Percentiles rank a stretch among this genome's conserved stretches.
Conservation (phyloP, 495 filamentous ascomycete genomes). For the Hamigera avellanea region DNA sequence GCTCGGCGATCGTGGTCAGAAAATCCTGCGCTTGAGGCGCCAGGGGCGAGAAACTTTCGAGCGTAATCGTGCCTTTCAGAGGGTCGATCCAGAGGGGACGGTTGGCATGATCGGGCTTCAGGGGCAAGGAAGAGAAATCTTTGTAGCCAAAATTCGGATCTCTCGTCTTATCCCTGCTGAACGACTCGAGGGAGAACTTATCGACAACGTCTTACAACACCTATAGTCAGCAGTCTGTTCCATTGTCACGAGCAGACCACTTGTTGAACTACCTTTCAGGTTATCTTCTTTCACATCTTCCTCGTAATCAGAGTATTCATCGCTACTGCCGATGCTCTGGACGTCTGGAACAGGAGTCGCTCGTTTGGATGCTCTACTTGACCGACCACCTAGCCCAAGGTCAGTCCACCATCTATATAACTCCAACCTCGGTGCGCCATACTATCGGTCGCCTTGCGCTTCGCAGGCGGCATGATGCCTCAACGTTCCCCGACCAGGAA, state of each 20-base stretch:
- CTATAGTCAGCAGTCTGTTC: constrained; percentile 8
- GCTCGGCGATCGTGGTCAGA: constrained; percentile 90
- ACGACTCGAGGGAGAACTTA: constrained; percentile 50
- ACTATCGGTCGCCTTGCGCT: constrained; percentile 63
- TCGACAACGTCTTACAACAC: constrained; percentile 45
- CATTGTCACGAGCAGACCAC: neutral
- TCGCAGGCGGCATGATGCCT: constrained; percentile 59
- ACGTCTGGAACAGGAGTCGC: constrained; percentile 57
- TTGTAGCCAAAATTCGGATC: constrained; percentile 50
- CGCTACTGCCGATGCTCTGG: constrained; percentile 58
- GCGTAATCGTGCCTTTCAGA: constrained; percentile 66
- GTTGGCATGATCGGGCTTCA: constrained; percentile 81
- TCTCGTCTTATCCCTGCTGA: constrained; percentile 27
- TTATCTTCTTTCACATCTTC: constrained; percentile 34
- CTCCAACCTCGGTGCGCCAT: constrained; percentile 17
- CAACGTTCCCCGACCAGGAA: neutral
- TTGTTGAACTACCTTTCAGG: constrained; percentile 28
- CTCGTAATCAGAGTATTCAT: constrained; percentile 56
- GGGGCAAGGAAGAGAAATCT: constrained; percentile 67
- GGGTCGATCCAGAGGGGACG: constrained; percentile 92
- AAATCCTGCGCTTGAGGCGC: constrained; percentile 85
- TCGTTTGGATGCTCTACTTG: constrained; percentile 48
- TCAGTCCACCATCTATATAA: constrained; percentile 18
- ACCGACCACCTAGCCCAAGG: constrained; percentile 37
- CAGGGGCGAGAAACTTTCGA: constrained; percentile 90